These are phyloP conservation scores for Cucurbita pepo DNA, from an alignment of 306 rosid genomes.

Conservation along the genomic window DNA sequence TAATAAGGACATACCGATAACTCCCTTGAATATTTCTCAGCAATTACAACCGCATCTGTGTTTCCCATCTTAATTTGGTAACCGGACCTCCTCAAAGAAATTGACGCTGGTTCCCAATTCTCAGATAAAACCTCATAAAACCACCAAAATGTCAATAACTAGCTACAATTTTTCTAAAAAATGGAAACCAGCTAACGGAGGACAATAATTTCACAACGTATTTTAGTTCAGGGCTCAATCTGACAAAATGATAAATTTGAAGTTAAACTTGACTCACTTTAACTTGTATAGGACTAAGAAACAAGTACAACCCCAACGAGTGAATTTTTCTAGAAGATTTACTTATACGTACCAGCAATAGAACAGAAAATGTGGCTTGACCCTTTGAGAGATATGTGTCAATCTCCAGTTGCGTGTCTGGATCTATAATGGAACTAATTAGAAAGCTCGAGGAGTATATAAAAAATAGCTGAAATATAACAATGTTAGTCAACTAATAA, in stretches of 20 bases:
- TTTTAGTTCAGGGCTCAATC: not conserved
- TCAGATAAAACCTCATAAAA: slow-evolving; percentile 32
- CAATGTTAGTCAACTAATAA: not conserved
- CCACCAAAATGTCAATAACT: not conserved
- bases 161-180: not conserved
- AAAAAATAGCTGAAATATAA: not conserved
- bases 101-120: slow-evolving; percentile 66
- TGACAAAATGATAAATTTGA: not conserved
- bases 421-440: slow-evolving; percentile 25
- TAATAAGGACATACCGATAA: slow-evolving; percentile 44
- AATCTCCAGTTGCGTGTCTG: slow-evolving; percentile 39
- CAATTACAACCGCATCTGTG: slow-evolving; percentile 33
- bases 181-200: not conserved
- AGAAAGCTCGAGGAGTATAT: not conserved
- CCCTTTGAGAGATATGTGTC: slow-evolving; percentile 25
- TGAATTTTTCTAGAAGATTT: not conserved
- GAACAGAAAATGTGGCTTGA: slow-evolving; percentile 27
- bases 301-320: not conserved
- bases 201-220: not conserved
- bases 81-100: slow-evolving; percentile 52
- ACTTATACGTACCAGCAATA: slow-evolving; percentile 21
- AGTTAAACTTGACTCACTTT: not conserved
- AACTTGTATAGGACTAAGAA: not conserved
- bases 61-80: slow-evolving; percentile 50
- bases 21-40: slow-evolving; percentile 72